A percentile compares a stretch with the other conserved stretches of the same genome.
Evolutionary conservation across 352 stramenopile genomes (phyloP).

Genomic region (Phytopythium mirpurense): DNA sequence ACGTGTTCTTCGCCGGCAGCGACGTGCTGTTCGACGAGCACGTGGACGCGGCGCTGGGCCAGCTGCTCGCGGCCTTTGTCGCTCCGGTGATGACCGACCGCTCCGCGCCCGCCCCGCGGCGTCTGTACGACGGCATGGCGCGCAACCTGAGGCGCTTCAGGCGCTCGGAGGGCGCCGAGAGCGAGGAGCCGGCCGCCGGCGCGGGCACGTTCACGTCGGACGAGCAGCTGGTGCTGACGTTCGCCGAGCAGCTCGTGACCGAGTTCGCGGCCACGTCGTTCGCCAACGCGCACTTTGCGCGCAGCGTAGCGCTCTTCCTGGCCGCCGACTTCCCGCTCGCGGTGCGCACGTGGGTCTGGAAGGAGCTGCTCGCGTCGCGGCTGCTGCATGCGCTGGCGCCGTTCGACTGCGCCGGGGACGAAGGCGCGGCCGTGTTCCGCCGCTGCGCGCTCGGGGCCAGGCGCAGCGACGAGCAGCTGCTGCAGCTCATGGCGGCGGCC

Average conservation of each 20-base stretch:
- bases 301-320: slow-evolving; percentile 58
- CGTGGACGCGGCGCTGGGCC: slow-evolving; percentile 43
- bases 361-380: slow-evolving; percentile 48
- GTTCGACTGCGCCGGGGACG: slow-evolving; percentile 20
- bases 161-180: slow-evolving; percentile 26
- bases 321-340: slow-evolving; percentile 44
- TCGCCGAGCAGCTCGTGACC: slow-evolving; percentile 55
- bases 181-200: neutral
- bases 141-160: slow-evolving; percentile 47
- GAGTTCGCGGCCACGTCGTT: slow-evolving; percentile 72
- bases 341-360: slow-evolving; percentile 67
- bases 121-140: slow-evolving; percentile 41
- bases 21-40: slow-evolving; percentile 70
- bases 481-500: slow-evolving; percentile 45
- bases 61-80: slow-evolving; percentile 44
- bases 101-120: neutral
- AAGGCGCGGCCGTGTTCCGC: slow-evolving; percentile 18
- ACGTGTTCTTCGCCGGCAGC: slow-evolving; percentile 66
- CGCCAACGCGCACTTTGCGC: slow-evolving; percentile 57
- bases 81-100: slow-evolving; percentile 17
- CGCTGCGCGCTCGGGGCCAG: slow-evolving; percentile 25
- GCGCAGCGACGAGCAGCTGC: slow-evolving; percentile 30
- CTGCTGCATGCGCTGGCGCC: slow-evolving; percentile 44
- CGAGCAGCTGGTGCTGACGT: slow-evolving; percentile 52
- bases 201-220: slow-evolving; percentile 31